These are phyloP conservation scores for Lachnellula occidentalis DNA, from an alignment of 2,329 filamentous ascomycete genomes.

Conservation along the genomic window DNA sequence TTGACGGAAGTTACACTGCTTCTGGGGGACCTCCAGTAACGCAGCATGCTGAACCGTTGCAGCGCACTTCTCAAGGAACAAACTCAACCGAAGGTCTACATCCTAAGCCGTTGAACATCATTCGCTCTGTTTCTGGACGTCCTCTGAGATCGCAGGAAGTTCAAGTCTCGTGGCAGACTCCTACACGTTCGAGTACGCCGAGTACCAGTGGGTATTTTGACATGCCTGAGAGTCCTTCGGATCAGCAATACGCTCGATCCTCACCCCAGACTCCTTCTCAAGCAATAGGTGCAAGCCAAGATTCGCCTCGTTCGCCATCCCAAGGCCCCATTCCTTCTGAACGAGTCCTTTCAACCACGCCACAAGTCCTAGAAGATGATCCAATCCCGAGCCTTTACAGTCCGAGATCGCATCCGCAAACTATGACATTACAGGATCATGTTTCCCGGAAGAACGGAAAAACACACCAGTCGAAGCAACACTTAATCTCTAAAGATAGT, in stretches of 20 bases:
- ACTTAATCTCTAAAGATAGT: constrained; percentile 41
- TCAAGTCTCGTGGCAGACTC: no score
- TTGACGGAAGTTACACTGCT: not conserved
- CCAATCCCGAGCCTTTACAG: constrained; percentile 17
- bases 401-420: constrained; percentile 41
- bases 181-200: no score
- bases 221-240: not conserved
- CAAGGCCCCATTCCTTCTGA: not conserved
- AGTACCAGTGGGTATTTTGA: no score
- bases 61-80: not conserved
- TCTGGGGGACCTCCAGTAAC: constrained; percentile 5
- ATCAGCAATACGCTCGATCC: not conserved
- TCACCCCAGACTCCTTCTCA: not conserved
- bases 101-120: no score
- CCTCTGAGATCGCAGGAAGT: no score
- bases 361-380: not conserved
- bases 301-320: not conserved
- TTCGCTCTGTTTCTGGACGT: no score
- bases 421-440: constrained; percentile 44
- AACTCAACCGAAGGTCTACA: not conserved
- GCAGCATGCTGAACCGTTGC: constrained; percentile 1
- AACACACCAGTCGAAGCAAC: constrained; percentile 38
- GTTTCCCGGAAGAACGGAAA: constrained; percentile 44
- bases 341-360: constrained; percentile 1
- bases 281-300: no score